These are phyloP conservation scores for Boeremia exigua DNA, from an alignment of 2,329 filamentous ascomycete species.

Conservation along the genomic window DNA sequence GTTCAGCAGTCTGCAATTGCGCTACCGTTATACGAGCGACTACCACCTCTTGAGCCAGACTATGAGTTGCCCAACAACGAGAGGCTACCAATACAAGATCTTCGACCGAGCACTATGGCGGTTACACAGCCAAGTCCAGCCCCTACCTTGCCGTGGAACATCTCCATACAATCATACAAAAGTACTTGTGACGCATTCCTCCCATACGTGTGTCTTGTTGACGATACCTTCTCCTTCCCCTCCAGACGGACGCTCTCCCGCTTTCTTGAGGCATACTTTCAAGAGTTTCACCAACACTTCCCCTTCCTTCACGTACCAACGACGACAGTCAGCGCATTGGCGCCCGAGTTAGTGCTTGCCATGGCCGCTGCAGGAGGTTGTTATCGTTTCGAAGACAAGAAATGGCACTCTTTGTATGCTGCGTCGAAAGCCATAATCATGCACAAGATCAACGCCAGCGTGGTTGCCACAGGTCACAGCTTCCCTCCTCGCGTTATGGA, in stretches of 20 bases:
- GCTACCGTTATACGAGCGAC: background rate
- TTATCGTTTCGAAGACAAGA: background rate
- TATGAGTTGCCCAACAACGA: background rate
- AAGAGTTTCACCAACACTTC: background rate
- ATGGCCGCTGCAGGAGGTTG: background rate
- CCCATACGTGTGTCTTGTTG: background rate
- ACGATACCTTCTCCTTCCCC: background rate
- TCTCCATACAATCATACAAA: background rate
- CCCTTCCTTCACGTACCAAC: constrained; percentile 1
- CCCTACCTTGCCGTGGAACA: background rate
- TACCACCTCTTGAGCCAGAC: background rate
- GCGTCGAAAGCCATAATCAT: background rate
- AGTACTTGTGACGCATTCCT: background rate
- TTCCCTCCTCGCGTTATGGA: background rate
- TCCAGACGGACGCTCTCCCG: background rate
- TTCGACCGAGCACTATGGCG: background rate
- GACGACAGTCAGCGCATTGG: background rate
- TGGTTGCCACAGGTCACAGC: background rate
- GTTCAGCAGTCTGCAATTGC: background rate
- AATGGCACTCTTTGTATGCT: background rate
- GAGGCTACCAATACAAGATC: background rate
- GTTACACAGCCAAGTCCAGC: background rate
- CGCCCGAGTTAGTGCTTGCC: background rate
- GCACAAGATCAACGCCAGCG: background rate
- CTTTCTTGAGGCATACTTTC: background rate